A percentile compares a stretch with the other conserved stretches of the same genome.
phyloP scores from a whole-genome alignment of 1,139 yeast genomes.

The Saccharomyces hybrid region DNA sequence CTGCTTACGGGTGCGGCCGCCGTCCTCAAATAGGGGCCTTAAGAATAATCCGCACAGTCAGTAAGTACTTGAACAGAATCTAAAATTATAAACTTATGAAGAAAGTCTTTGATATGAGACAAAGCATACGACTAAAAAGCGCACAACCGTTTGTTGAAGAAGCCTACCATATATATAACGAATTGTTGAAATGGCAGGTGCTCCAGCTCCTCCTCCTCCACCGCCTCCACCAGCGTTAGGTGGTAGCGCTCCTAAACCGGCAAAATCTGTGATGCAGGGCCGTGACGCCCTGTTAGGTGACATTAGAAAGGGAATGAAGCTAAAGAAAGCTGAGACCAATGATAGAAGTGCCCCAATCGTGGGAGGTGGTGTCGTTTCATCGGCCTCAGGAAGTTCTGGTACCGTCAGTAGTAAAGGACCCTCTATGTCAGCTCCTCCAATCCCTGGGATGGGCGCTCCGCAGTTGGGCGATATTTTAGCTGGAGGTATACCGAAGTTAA shows the following conservation, averaged over 20 bases:
- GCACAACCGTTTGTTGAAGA: not conserved
- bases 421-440: constrained; percentile 22
- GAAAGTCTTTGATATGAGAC: not conserved
- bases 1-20: not conserved
- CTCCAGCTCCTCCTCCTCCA: constrained; percentile 33
- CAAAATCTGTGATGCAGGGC: constrained; percentile 34
- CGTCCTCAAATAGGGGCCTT: not conserved
- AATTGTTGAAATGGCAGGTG: constrained; percentile 7
- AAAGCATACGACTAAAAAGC: not conserved
- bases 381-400: constrained; percentile 7
- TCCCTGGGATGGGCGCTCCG: constrained; percentile 36
- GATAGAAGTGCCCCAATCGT: constrained; percentile 56
- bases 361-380: constrained; percentile 29
- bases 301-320: constrained; percentile 66
- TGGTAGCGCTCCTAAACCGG: constrained; percentile 18
- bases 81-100: not conserved
- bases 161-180: not conserved
- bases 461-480: constrained; percentile 73
- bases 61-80: not conserved
- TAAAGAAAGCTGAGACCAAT: constrained; percentile 72
- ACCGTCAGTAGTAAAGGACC: constrained; percentile 13
- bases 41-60: not conserved
- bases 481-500: constrained; percentile 78
- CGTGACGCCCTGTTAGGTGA: constrained; percentile 82
- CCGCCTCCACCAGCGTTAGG: constrained; percentile 23